Evolutionary conservation across 2,329 filamentous ascomycete species (phyloP), one percentile per base, ranked within the genome.

Genomic region (Alternaria incomplexa): DNA sequence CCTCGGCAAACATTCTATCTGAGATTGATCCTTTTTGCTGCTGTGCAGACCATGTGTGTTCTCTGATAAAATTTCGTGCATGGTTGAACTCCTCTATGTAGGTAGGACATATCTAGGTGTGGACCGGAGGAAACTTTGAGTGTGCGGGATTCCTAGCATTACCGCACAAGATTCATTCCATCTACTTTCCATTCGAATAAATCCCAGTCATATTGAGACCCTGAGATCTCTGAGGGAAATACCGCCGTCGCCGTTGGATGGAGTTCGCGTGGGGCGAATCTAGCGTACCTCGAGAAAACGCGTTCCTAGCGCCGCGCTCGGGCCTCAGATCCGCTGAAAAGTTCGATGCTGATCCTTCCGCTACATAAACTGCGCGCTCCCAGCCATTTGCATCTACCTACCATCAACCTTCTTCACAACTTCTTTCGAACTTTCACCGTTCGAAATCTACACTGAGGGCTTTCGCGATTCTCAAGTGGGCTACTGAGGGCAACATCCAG

Each of bases 391-490:
- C 46, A 60, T 58, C 52, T 57, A 58, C 60, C 63, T 52, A 67
- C 62, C 57, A 63, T 61, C 67, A 66, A 54, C 64, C 66, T 66
- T 66, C 70, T 57, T 65, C 63, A 64, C 66, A 64, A 56, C 55
- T 64, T 66, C 67, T 67, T 66, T 73, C 70, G 65, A 61, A 64
- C 67, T 60, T 61, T 32, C 48, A 46, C 61, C 45, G 66, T 67
- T 73, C 69, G 69, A 71, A 61, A 63, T 60, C 64, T 53, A 61
- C 57, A 66, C 72, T 70, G 74, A 72, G 74, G 73, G 71, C 72
- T 77, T 73, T 65, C 65, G 71, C 71, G 71, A 70, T 67, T 72
- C 74, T 69, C 69, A 73, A 70, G 74, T 70, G 73, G 73, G 74
- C 71, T 74, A 76, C 73, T 74, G 76, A 76, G 75, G 74, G 72